Base-by-base conservation (phyloP, 2,329 filamentous ascomycete species). In the Penicillium sp. region DNA sequence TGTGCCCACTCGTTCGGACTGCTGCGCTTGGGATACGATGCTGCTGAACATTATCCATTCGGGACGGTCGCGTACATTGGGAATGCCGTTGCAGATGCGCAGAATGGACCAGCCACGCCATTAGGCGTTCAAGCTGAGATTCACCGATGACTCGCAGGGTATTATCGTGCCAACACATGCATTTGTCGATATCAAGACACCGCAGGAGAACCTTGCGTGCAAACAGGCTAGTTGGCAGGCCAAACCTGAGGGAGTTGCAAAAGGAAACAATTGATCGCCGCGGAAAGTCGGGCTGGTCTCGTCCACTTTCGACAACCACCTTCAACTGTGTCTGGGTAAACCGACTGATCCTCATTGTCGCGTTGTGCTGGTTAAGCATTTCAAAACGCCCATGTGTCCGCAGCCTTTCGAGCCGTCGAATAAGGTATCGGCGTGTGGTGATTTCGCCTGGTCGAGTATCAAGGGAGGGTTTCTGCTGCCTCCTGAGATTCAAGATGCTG, bases 91-190 rank as follows among this genome's bases (percentile, higher is more conserved):
- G 33, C 51, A 12, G 21, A 34, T 7, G 37, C 10, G 12, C 3
- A 44, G 15, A 30, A 7, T 17, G 43, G 52, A 13, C 29, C 45
- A 3, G 23, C 26, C 27, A 44, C 52, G n/a, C 52, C 52, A 3
- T 43, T 60, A 32, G 58, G 52, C 13, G n/a, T 37, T 58, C 18
- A 60, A 60, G 32, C 13, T 60, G 21, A 46, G 49, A 21, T 54
- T 60, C 24, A 13, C 45, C n/a, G 51, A 60, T 30, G 46, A 49
- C 7, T 50, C 44, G 3, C 7, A 54, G 15, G 58, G 53, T 4
- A 50, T 61, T 18, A 49, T 47, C 2, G 49, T 60, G 13, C 43
- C 53, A 4, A 60, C 55, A 10, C 55, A 61, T 39, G 55, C 51
- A 0, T 61, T 59, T 34, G 55, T 61, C 7, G 46, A 54, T 37